Base-by-base conservation (phyloP, 208 protist species). In the Herpetomonas tarakana region DNA sequence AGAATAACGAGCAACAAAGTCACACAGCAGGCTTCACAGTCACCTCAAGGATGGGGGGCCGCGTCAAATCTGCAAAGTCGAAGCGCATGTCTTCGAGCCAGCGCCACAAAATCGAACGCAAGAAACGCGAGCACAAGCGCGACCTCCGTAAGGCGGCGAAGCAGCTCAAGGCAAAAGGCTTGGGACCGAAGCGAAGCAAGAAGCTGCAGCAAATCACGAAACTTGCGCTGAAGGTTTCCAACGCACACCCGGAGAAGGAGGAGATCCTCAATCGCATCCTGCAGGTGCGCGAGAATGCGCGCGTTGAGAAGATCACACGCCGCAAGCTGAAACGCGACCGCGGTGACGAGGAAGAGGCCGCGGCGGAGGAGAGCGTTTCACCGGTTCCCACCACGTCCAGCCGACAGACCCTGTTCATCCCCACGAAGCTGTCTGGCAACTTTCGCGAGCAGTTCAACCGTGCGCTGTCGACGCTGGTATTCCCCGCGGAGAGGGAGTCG, bases 31-130 rank as follows among this genome's bases (percentile, higher is more conserved):
- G n/a, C n/a, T n/a, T n/a, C n/a, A n/a, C n/a, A n/a, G n/a, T n/a
- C n/a, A n/a, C n/a, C n/a, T n/a, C n/a, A n/a, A n/a, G n/a, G n/a
- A n/a, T n/a, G n/a, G n/a, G n/a, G 88, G 74, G 78, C n/a, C 87
- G 87, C 50, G 54, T 89, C 27, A 83, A 72, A 44, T 74, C 72
- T 53, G 67, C 78, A 24, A 81, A 84, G 55, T 95, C 88, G 41
- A 92, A 92, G 75, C 79, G 88, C 55, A 86, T 85, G 72, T 83
- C 80, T 66, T 92, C 88, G 31, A 78, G 71, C 27, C 82, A 89
- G 74, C 85, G 88, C 38, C 85, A 95, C 65, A 95, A 95, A 61
- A 87, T 95, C 28, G 88, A 95, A 22, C 70, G 84, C 22, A 95
- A 95, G 67, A 92, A 91, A 57, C 75, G 83, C 52, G 85, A 95